phyloP scores from a whole-genome alignment of 306 rosid species.

The Albizia julibrissin region DNA sequence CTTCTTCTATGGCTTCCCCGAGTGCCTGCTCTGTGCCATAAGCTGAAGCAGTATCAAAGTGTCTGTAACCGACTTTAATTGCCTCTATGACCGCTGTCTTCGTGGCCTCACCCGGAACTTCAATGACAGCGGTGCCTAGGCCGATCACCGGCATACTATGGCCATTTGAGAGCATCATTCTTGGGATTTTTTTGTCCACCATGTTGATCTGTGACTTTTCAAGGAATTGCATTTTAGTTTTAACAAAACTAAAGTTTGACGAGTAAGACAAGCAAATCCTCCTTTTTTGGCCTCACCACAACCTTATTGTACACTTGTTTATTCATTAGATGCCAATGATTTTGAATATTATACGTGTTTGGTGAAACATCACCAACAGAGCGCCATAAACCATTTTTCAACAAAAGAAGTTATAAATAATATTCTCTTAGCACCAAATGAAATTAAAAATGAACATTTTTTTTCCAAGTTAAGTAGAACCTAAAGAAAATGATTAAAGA shows the following conservation, averaged over 20 bases:
- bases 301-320: not conserved
- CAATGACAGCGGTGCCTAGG: not conserved
- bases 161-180: not conserved
- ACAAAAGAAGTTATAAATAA: too few species aligned
- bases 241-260: not conserved
- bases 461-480: too few species aligned
- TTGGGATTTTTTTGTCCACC: not conserved
- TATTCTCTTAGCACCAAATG: too few species aligned
- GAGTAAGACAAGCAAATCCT: not conserved
- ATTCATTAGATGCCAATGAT: not conserved
- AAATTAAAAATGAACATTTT: too few species aligned
- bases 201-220: too few species aligned
- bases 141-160: constrained; percentile 8
- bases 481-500: too few species aligned
- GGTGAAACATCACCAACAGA: not conserved
- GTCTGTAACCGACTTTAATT: constrained; percentile 18
- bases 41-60: constrained; percentile 24
- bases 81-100: not conserved
- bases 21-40: constrained; percentile 2
- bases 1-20: constrained; percentile 23
- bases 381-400: too few species aligned
- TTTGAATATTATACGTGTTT: not conserved
- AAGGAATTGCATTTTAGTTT: not conserved
- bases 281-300: not conserved
- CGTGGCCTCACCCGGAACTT: not conserved